Conservation (phyloP, 73 alveolate genomes). For the Breviolum minutum region DNA sequence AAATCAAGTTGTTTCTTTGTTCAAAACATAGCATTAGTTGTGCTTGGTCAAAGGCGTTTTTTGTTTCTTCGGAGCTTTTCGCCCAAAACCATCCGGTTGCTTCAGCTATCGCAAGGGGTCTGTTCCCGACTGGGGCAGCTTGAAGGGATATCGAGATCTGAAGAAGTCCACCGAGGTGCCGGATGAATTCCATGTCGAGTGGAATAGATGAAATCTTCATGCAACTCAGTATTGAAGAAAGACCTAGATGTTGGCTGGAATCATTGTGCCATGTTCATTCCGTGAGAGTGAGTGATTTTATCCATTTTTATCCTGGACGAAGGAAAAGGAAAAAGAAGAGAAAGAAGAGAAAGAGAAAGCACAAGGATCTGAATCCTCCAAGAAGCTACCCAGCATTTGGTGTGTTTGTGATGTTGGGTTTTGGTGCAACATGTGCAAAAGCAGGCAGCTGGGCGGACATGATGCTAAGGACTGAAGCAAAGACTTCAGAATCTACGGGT, state of each 20-base stretch:
- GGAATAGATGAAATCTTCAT: background rate
- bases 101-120: background rate
- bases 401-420: background rate
- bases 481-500: slow-evolving; percentile 15
- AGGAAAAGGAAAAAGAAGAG: background rate
- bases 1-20: no score
- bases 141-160: background rate
- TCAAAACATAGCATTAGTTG: no score
- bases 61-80: no score
- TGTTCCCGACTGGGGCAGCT: slow-evolving; percentile 16
- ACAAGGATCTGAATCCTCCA: background rate
- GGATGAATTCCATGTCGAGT: background rate
- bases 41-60: no score
- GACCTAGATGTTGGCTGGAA: background rate
- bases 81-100: no score
- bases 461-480: slow-evolving; percentile 18
- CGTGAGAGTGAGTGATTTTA: background rate
- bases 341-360: slow-evolving; percentile 4
- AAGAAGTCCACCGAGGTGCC: background rate
- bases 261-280: no score
- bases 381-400: background rate
- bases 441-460: background rate
- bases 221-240: no score
- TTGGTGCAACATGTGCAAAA: background rate
- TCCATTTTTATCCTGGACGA: background rate